Conservation (phyloP, 352 stramenopile species). For the Phytophthora quininea region DNA sequence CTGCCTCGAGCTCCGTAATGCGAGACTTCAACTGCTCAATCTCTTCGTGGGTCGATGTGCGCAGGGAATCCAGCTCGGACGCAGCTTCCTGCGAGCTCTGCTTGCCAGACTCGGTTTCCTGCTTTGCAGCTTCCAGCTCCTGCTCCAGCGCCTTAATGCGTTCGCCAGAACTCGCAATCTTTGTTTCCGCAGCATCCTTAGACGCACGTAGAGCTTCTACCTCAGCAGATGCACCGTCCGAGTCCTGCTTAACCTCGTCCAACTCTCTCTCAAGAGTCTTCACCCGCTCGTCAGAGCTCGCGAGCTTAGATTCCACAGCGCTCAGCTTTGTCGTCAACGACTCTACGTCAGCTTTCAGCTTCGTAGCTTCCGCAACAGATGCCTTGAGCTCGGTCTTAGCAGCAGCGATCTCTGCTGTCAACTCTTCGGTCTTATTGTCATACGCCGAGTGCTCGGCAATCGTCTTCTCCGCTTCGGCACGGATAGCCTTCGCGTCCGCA, state of each 20-base stretch:
- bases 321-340: slow-evolving; percentile 13
- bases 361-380: neutral
- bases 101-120: neutral
- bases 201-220: slow-evolving; percentile 18
- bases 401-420: slow-evolving; percentile 37
- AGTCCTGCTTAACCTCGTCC: slow-evolving; percentile 20
- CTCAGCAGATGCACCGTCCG: slow-evolving; percentile 15
- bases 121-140: slow-evolving; percentile 4
- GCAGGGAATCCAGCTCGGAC: slow-evolving; percentile 22
- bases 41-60: slow-evolving; percentile 27
- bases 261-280: slow-evolving; percentile 42
- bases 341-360: slow-evolving; percentile 24
- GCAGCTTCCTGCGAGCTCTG: neutral
- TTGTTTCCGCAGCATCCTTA: slow-evolving; percentile 17
- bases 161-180: neutral
- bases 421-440: slow-evolving; percentile 33
- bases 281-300: slow-evolving; percentile 22
- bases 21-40: slow-evolving; percentile 33
- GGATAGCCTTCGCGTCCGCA: slow-evolving; percentile 45
- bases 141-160: neutral
- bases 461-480: slow-evolving; percentile 44
- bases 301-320: slow-evolving; percentile 16
- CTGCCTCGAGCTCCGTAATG: slow-evolving; percentile 36
- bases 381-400: slow-evolving; percentile 29
- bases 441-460: slow-evolving; percentile 39